These are phyloP conservation scores for Nemania sp. DNA, from an alignment of 2,329 filamentous ascomycete genomes.

Conservation along the genomic window DNA sequence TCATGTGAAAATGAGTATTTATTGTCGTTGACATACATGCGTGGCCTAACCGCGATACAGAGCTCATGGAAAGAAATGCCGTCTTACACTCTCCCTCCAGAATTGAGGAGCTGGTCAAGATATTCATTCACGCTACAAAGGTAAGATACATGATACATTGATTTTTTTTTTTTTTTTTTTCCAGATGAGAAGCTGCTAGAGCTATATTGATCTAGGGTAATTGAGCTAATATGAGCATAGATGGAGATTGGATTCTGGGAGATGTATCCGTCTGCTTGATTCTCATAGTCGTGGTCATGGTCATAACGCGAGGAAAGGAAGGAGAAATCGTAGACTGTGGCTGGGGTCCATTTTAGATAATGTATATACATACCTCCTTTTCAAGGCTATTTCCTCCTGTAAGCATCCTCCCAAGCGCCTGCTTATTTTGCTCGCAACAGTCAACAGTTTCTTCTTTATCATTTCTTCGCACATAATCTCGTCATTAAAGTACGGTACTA, in stretches of 20 bases:
- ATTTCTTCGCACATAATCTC: too few relatives aligned
- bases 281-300: too few relatives aligned
- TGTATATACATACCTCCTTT: too few relatives aligned
- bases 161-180: too few relatives aligned
- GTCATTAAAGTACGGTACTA: too few relatives aligned
- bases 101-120: conserved; percentile 83
- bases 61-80: conserved; percentile 80
- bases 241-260: conserved; percentile 69
- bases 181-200: too few relatives aligned
- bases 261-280: conserved; percentile 58
- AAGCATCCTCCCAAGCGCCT: too few relatives aligned
- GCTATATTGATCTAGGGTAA: background rate
- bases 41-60: conserved; percentile 54
- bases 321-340: too few relatives aligned
- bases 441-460: too few relatives aligned
- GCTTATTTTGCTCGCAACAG: too few relatives aligned
- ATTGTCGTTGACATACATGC: conserved; percentile 13
- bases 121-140: conserved; percentile 90
- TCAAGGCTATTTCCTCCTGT: too few relatives aligned
- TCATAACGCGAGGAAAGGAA: background rate
- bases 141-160: conserved; percentile 61
- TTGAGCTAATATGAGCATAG: conserved; percentile 50
- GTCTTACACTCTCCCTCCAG: conserved; percentile 77
- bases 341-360: too few relatives aligned
- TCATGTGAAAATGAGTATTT: background rate